phyloP scores from a whole-genome alignment of 1,139 yeast species.

The Oligophagozyma castellii region DNA sequence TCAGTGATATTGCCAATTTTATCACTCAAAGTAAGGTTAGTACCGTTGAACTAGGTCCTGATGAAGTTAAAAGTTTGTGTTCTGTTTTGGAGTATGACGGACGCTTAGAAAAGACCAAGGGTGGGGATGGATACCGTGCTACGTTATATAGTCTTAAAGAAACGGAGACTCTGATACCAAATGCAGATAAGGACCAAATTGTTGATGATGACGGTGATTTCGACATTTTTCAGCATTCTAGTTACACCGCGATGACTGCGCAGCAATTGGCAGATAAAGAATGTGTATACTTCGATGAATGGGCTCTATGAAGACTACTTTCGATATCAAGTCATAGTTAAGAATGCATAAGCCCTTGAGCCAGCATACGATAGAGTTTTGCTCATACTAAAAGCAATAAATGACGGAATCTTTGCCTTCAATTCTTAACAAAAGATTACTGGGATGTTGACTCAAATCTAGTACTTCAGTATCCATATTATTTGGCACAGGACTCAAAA shows the following conservation, averaged over 20 bases:
- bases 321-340: too few relatives aligned
- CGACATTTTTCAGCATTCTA: conserved; percentile 28
- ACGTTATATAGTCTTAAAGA: conserved; percentile 37
- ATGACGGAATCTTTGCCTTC: too few relatives aligned
- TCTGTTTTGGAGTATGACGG: conserved; percentile 84
- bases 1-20: conserved; percentile 62
- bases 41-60: conserved; percentile 59
- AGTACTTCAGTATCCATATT: too few relatives aligned
- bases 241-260: conserved; percentile 23
- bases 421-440: too few relatives aligned
- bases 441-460: too few relatives aligned
- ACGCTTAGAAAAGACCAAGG: conserved; percentile 51
- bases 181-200: conserved; percentile 5
- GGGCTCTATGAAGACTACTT: conserved; percentile 22
- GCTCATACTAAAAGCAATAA: too few relatives aligned
- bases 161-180: conserved; percentile 17
- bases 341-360: too few relatives aligned
- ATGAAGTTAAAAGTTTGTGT: conserved; percentile 71
- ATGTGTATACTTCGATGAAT: conserved; percentile 29
- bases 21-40: conserved; percentile 67
- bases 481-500: too few relatives aligned
- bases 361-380: too few relatives aligned
- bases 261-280: conserved; percentile 24
- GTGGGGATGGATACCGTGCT: conserved; percentile 39
- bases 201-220: conserved; percentile 12